A percentile compares a stretch with the other conserved stretches of the same genome.
Conservation (phyloP, 768 basidiomycete genomes). For the Suillus variegatus region DNA sequence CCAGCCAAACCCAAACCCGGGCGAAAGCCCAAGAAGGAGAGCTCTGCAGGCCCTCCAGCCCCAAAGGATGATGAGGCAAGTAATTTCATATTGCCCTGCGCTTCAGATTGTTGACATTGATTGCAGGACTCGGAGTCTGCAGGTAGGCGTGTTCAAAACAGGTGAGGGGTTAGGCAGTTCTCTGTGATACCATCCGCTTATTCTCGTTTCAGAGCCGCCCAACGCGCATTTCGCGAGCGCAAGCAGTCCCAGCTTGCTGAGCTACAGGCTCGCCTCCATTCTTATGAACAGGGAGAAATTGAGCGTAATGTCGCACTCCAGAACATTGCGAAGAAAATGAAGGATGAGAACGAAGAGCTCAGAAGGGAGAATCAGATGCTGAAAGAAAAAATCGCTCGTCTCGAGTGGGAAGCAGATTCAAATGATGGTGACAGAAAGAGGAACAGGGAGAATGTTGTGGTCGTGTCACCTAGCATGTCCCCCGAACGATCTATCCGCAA, state of each 20-base stretch:
- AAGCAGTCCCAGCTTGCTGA: conserved; percentile 88
- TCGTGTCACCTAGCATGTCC: conserved; percentile 28
- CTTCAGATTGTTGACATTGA: conserved; percentile 7
- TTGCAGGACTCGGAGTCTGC: conserved; percentile 49
- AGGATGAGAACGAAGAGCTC: conserved; percentile 82
- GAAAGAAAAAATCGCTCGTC: conserved; percentile 47
- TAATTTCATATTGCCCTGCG: conserved; percentile 12
- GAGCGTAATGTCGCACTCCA: conserved; percentile 86
- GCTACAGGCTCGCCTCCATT: conserved; percentile 80
- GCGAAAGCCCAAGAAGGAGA: conserved; percentile 82
- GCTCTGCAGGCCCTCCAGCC: conserved; percentile 22
- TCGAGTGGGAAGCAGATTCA: conserved; percentile 40
- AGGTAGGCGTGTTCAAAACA: conserved; percentile 76
- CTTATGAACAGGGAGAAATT: conserved; percentile 89
- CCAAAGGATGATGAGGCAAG: conserved; percentile 53
- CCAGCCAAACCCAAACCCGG: conserved; percentile 86
- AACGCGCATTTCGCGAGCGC: conserved; percentile 87
- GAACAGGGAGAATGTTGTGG: conserved; percentile 52
- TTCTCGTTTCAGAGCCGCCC: conserved; percentile 63
- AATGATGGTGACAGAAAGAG: conserved; percentile 55
- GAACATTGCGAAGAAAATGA: conserved; percentile 77
- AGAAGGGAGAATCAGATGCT: conserved; percentile 66
- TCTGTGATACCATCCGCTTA: not conserved
- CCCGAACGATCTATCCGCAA: conserved; percentile 24
- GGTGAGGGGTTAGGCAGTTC: conserved; percentile 39